Base-by-base conservation (phyloP, 106 monocot species). In the Vanilla planifolia region DNA sequence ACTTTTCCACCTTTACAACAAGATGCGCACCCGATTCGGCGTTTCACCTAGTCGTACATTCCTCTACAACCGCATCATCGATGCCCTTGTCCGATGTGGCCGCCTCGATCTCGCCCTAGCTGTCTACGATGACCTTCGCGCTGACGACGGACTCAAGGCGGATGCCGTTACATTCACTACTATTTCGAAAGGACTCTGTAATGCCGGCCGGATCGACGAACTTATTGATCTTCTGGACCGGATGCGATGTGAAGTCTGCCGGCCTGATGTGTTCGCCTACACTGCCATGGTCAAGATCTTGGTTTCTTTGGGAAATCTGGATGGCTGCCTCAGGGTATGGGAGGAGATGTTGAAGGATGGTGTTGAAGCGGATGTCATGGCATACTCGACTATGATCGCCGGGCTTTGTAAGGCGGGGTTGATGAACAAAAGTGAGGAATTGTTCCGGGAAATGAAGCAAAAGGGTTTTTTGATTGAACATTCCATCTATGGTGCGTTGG, bases 221-320 rank as follows among this genome's bases (percentile, higher is more conserved):
- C 79, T 59, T 2, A 16, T 98, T n/a, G 62, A 68, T 52, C 16
- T 98, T 4, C 46, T 98, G 43, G 72, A 62, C 15, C 44, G 66
- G 32, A 98, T 98, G 96, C 63, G 81, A 29, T 22, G 5, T 1
- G 72, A 81, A 48, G 45, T 85, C 13, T 98, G 91, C 64, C 61
- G 67, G 64, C 96, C 96, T 0, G 96, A 96, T 47, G 75, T 96
- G 5, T 98, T 98, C 44, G 92, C 82, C 0, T 98, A 98, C 55
- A 98, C 96, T 0, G 78, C 96, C 0, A 73, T 98, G 79, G 61
- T 92, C 26, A 91, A 88, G 67, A 59, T 75, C 27, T 35, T 87
- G 65, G 62, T 71, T 1, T 48, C 47, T 0, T 66, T 57, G 51
- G 77, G 78, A 33, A 47, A 69, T 37, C 25, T 85, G 40, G 87